Percentiles rank a stretch among this genome's conserved stretches.
Conservation (phyloP, 768 basidiomycete genomes). For the Thelephora ganbajun region DNA sequence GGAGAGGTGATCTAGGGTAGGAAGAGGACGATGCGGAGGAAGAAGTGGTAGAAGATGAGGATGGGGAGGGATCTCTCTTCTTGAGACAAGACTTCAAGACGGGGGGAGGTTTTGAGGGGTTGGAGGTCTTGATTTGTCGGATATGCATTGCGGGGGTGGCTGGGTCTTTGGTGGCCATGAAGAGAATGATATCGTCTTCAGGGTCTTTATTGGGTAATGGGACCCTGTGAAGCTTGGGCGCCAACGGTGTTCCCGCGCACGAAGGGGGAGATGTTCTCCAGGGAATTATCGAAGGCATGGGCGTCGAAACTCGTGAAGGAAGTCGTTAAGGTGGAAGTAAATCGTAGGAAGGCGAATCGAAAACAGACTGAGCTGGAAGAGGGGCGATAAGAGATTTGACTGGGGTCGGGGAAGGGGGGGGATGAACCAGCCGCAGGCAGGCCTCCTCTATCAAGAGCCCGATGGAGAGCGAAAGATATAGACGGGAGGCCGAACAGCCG, state of each 20-base stretch:
- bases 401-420: neutral
- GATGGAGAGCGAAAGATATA: conserved; percentile 4
- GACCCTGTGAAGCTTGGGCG: conserved; percentile 7
- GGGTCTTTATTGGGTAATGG: conserved; percentile 7
- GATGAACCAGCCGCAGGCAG: conserved; percentile 2
- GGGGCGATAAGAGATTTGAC: neutral
- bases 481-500: conserved; percentile 4
- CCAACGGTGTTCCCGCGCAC: conserved; percentile 5
- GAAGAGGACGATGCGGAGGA: neutral
- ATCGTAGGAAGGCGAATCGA: neutral
- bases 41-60: neutral
- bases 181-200: neutral
- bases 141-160: neutral
- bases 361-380: neutral
- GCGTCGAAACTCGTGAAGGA: conserved; percentile 2
- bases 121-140: neutral
- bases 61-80: neutral
- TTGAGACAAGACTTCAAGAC: neutral
- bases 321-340: neutral
- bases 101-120: neutral
- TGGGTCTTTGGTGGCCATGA: neutral
- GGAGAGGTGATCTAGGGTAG: neutral
- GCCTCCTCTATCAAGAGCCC: neutral
- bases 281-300: conserved; percentile 1
- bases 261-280: conserved; percentile 2